Base-by-base conservation (phyloP, 257 asterid genomes). In the Nicotiana noctiflora region DNA sequence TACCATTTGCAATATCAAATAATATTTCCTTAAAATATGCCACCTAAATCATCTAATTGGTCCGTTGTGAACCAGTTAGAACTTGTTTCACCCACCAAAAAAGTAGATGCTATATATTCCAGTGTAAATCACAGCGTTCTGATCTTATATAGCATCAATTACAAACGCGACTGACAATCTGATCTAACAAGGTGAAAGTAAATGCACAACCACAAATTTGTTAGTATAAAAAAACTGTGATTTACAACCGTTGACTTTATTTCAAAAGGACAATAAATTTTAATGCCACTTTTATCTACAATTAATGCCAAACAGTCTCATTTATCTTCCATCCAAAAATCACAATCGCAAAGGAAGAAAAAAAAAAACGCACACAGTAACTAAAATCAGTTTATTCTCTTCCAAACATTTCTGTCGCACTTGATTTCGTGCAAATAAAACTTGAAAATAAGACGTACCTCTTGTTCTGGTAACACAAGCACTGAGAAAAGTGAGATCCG, bases 401-500 rank as follows among this genome's bases (percentile, higher is more conserved):
- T 53, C 68, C 67, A 76, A 52, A 75, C 13, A 46, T 60, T 55
- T 76, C 31, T 76, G 17, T 32, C 4, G 37, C 17, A 75, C 44
- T 27, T 40, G 5, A 34, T 53, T 40, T 78, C 14, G 56, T 59
- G 14, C 25, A 77, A 77, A 77, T 19, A 59, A 25, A 23, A 62
- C n/a, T n/a, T 57, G 68, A 77, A 56, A 59, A 77, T n/a, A 21
- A 8, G 5, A 59, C 60, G 52, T 77, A 77, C 82, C 82, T 79
- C 27, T 29, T 6, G 76, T 79, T 64, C 82, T 79, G 77, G 82
- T 68, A 49, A 79, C 77, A 63, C 82, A 79, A 49, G 72, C 76
- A 61, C 82, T 79, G 52, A 79, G 82, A 56, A 79, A 79, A 49
- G 51, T 40, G 32, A 63, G 60, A 64, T 79, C 32, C 49, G 37